A percentile compares a stretch with the other conserved stretches of the same genome.
These are phyloP conservation scores for Dacryopinax spathularia DNA, from an alignment of 768 basidiomycete species.

Conservation along the genomic window DNA sequence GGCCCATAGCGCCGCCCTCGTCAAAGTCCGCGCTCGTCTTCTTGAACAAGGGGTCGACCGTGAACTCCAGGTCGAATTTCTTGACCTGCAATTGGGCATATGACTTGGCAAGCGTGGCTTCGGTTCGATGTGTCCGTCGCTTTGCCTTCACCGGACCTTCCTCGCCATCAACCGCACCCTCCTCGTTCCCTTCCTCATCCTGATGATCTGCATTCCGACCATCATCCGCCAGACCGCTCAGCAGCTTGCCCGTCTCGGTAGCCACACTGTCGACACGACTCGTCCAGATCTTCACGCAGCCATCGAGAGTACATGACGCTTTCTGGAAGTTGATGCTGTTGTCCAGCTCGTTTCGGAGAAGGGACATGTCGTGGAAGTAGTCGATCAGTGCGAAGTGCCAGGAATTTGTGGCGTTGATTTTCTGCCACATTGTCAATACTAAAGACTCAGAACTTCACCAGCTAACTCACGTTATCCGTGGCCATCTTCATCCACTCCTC, in stretches of 20 bases:
- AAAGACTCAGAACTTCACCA: background rate
- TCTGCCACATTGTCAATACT: conserved; percentile 36
- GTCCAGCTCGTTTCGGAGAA: conserved; percentile 81
- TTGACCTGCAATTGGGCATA: conserved; percentile 69
- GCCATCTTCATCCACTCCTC: conserved; percentile 99
- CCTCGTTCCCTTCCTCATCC: conserved; percentile 42
- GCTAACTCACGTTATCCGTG: conserved; percentile 89
- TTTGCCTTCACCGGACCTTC: conserved; percentile 32
- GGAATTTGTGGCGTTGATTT: conserved; percentile 95
- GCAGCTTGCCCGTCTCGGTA: conserved; percentile 87
- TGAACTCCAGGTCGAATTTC: conserved; percentile 89
- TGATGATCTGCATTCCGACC: conserved; percentile 33
- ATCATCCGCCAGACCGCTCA: conserved; percentile 69
- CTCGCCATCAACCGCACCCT: conserved; percentile 45
- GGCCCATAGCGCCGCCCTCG: conserved; percentile 89
- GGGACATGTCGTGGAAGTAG: conserved; percentile 96
- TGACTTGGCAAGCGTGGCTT: conserved; percentile 81
- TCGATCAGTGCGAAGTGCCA: conserved; percentile 98
- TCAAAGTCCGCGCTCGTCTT: conserved; percentile 98
- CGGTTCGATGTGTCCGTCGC: conserved; percentile 40
- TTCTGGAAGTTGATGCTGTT: conserved; percentile 99
- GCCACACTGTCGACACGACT: conserved; percentile 93
- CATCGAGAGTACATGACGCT: conserved; percentile 91
- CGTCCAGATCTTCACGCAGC: conserved; percentile 99
- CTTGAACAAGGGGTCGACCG: conserved; percentile 89